Evolutionary conservation across 495 filamentous ascomycete species (phyloP), one percentile per base, ranked within the genome.

Genomic region (Platismatia glauca): DNA sequence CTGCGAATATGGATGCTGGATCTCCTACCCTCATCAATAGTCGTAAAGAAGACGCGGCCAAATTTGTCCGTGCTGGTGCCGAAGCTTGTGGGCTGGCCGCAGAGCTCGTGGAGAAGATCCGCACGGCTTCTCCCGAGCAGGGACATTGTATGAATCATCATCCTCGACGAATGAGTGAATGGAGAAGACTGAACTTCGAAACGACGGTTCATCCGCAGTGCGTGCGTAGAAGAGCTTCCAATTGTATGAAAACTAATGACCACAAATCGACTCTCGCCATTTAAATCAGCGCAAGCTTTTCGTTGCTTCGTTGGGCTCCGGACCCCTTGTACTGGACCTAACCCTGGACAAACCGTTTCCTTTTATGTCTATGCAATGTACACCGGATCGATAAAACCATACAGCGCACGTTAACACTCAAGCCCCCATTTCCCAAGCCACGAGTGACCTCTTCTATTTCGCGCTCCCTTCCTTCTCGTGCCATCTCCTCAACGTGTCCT

Each of bases 401-500:
- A 31, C 24, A 52, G 27, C 24, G 0, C 4, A 52, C 27, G n/a
- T 48, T 48, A 27, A n/a, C n/a, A 13, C 27, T 18, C 27, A 31
- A 29, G 11, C 11, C 31, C 22, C 9, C 22, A 24, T 15, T 12
- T 31, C 8, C 13, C 27, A 16, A 15, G 24, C 15, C 48, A 15
- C 18, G 16, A 4, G 13, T 7, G n/a, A 15, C 44, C 22, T 50
- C 11, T 27, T 52, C 44, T 52, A 52, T 53, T 55, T 61, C 4
- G 35, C 33, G 24, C 22, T 58, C 39, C 35, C 55, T 29, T 53
- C 62, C 66, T 57, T 63, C 55, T 61, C 71, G 63, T 78, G 83
- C 76, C 86, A 84, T 73, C 87, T 88, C 62, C 76, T 81, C n/a
- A 97, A 72, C 0, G 88, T 94, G 67, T 90, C 86, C 68, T 88